These are phyloP conservation scores for Prunus kanzakura DNA, from an alignment of 306 rosid species.

Conservation along the genomic window DNA sequence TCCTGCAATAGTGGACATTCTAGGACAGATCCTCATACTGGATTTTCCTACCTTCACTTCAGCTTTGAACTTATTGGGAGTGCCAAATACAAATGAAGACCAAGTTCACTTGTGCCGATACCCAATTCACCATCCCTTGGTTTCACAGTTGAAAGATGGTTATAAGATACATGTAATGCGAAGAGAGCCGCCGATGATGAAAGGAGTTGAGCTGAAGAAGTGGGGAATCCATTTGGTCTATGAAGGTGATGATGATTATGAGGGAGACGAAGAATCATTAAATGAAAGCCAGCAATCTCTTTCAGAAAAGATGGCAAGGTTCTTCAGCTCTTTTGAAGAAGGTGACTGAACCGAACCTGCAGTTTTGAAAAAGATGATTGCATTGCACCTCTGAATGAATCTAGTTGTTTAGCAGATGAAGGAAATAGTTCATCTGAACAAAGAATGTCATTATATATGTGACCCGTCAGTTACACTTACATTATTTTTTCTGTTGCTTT, in stretches of 20 bases:
- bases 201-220: constrained; percentile 46
- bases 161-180: constrained; percentile 32
- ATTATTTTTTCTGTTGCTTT: neutral
- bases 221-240: constrained; percentile 42
- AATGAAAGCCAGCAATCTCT: constrained; percentile 41
- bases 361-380: neutral
- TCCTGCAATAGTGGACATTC: constrained; percentile 36
- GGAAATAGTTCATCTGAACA: constrained; percentile 5
- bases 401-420: neutral
- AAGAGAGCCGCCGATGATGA: constrained; percentile 34
- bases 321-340: constrained; percentile 28
- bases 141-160: constrained; percentile 33
- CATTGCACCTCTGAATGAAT: too few species aligned
- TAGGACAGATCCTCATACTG: constrained; percentile 37
- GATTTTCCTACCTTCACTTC: constrained; percentile 26
- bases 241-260: constrained; percentile 72
- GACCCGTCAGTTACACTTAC: neutral
- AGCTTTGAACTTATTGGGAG: constrained; percentile 28
- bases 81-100: constrained; percentile 44
- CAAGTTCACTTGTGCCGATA: constrained; percentile 52
- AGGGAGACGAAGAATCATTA: constrained; percentile 43
- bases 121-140: constrained; percentile 25
- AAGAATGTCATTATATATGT: neutral
- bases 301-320: constrained; percentile 47
- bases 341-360: neutral